Evolutionary conservation across 768 basidiomycete species (phyloP).

Genomic region (Auriscalpium orientale): DNA sequence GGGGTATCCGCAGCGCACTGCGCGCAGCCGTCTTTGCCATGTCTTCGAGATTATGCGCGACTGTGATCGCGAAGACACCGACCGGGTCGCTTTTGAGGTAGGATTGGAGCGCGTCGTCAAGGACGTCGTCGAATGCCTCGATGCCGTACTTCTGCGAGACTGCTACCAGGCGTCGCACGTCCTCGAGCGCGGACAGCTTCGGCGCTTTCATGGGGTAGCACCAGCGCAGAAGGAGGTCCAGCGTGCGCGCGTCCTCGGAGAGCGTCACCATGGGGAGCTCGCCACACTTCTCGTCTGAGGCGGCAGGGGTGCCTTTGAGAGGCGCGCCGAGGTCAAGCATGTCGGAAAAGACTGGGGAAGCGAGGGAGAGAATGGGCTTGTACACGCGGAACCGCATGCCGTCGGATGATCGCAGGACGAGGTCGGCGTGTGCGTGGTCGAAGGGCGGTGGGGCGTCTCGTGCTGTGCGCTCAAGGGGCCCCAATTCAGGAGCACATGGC

Average conservation of each 20-base stretch:
- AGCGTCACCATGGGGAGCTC: background rate
- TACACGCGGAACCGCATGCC: conserved; percentile 3
- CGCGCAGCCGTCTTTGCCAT: background rate
- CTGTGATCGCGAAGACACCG: background rate
- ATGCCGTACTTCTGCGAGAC: background rate
- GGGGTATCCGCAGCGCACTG: background rate
- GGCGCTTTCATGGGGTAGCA: background rate
- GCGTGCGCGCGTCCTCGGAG: background rate
- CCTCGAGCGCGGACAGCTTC: background rate
- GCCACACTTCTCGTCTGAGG: background rate
- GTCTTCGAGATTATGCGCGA: background rate
- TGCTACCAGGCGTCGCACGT: background rate
- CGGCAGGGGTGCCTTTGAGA: background rate
- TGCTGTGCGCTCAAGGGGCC: too few species aligned
- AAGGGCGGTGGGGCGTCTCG: background rate
- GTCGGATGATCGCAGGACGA: conserved; percentile 8
- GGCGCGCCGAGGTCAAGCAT: conserved; percentile 16
- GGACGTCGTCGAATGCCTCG: background rate
- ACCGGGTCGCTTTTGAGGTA: background rate
- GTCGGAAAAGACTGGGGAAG: background rate
- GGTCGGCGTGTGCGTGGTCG: background rate
- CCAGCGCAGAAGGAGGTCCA: background rate
- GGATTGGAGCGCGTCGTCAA: background rate
- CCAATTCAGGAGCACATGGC: too few species aligned
- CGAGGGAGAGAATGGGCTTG: background rate